A percentile compares a stretch with the other conserved stretches of the same genome.
Conservation (phyloP, 2,329 filamentous ascomycete species). For the Zasmidium angulare region DNA sequence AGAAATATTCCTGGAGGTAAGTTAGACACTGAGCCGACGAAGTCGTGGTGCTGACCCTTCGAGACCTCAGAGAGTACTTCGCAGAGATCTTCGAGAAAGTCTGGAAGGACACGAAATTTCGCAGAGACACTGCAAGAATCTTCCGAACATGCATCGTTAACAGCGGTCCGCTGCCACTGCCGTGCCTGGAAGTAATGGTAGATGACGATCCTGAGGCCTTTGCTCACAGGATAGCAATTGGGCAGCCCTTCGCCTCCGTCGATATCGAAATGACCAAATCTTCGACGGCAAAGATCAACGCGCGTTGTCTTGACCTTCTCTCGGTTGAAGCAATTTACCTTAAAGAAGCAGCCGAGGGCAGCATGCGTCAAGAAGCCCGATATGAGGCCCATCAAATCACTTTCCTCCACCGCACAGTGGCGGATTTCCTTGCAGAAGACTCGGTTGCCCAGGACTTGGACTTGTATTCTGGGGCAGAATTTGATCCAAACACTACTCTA, state of each 20-base stretch:
- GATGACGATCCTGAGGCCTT: neutral
- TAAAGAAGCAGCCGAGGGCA: neutral
- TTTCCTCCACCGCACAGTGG: neutral
- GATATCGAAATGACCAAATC: neutral
- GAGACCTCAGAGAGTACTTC: neutral
- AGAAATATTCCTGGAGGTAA: neutral
- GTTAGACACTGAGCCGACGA: no score
- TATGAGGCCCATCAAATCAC: neutral
- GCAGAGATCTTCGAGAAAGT: neutral
- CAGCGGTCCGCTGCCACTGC: neutral
- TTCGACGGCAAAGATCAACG: neutral
- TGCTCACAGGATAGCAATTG: neutral
- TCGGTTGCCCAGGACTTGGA: neutral
- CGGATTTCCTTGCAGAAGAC: neutral
- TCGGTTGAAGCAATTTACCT: neutral
- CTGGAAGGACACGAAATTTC: neutral
- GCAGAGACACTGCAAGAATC: slow-evolving; percentile 6
- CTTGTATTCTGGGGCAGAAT: neutral
- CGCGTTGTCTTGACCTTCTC: neutral
- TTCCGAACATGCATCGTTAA: slow-evolving; percentile 5
- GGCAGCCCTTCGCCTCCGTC: neutral
- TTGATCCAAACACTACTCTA: neutral
- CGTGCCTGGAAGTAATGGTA: neutral
- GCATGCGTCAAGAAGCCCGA: neutral
- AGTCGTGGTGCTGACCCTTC: neutral